phyloP scores from a whole-genome alignment of 2,329 filamentous ascomycete genomes.

The Fusarium sulawesiense region DNA sequence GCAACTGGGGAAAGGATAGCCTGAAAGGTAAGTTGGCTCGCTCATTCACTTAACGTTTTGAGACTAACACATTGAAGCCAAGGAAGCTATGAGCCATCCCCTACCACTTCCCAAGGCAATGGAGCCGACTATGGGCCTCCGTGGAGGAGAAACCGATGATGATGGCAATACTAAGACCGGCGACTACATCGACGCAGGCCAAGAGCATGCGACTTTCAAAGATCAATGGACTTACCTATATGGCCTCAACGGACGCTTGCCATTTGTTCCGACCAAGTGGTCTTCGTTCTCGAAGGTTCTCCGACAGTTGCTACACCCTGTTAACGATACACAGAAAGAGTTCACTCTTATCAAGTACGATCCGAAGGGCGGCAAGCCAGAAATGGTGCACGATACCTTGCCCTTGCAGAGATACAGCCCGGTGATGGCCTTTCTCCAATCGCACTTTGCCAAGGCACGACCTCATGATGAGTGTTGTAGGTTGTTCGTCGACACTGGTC shows the following conservation, averaged over 20 bases:
- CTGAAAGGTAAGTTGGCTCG: constrained; percentile 31
- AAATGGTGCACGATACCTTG: constrained; percentile 11
- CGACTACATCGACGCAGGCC: constrained; percentile 15
- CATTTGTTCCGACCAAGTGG: constrained; percentile 39
- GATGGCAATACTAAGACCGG: no score
- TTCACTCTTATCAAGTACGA: constrained; percentile 32
- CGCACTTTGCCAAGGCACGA: constrained; percentile 3
- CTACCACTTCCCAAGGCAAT: constrained; percentile 4
- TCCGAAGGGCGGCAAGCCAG: background rate
- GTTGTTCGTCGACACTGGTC: constrained; percentile 40
- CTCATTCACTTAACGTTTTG: fast-evolving
- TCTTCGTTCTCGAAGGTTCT: constrained; percentile 38
- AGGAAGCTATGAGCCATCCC: constrained; percentile 13
- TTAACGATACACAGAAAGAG: background rate
- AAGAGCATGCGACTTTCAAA: background rate
- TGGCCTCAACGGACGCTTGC: constrained; percentile 50
- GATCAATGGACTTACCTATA: constrained; percentile 40
- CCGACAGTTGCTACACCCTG: constrained; percentile 38
- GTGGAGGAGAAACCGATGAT: constrained; percentile 23
- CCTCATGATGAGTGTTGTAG: constrained; percentile 25
- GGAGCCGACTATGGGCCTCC: constrained; percentile 22
- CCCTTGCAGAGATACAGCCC: constrained; percentile 13
- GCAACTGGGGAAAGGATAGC: constrained; percentile 47
- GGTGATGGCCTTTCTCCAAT: background rate
- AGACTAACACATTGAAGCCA: constrained; percentile 23